Evolutionary conservation across 495 filamentous ascomycete species (phyloP), one percentile per base, ranked within the genome.

Genomic region (Aspergillus bertholletiae): DNA sequence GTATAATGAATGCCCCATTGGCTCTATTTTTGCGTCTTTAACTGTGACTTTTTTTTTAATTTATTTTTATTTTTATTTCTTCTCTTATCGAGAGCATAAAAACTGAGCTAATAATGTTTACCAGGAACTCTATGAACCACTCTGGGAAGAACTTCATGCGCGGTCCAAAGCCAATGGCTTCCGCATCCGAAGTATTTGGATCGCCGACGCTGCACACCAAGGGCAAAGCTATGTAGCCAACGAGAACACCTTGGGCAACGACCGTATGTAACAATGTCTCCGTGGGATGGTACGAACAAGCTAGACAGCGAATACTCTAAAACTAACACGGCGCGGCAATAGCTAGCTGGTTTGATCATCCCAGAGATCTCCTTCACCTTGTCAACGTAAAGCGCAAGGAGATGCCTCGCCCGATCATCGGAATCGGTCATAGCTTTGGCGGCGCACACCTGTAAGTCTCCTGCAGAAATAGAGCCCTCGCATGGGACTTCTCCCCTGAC

Each of bases 371-470:
- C 11, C 79, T 95, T n/a, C 83, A 90, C 59, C 79, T 96, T 64
- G 79, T 94, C 71, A 97, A 96, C 70, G 75, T 81, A 40, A 92
- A 96, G 71, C 88, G 90, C 27, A 70, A 77, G 7, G 70, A 89
- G 53, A 95, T 97, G 89, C 85, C 88, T 3, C 87, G 89, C 11
- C 93, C 94, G 5, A 71, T 97, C n/a, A 72, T 97, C 53, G 94
- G 92, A 26, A 66, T 98, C 3, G 94, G 94, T 20, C 94, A 98
- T 71, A 93, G 88, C 66, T 88, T 91, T 78, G 94, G 94, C 58
- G 92, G 81, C 55, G 81, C 80, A 64, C 80, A 88, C 48, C 80
- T 82, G 73, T 80, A 21, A 61, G 73, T 63, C 32, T n/a, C 51
- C 44, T 28, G 26, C 28, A 15, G 34, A n/a, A n/a, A 37, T 37